Evolutionary conservation across 495 filamentous ascomycete species (phyloP), one percentile per base, ranked within the genome.

Genomic region (Cenococcum geophilum): DNA sequence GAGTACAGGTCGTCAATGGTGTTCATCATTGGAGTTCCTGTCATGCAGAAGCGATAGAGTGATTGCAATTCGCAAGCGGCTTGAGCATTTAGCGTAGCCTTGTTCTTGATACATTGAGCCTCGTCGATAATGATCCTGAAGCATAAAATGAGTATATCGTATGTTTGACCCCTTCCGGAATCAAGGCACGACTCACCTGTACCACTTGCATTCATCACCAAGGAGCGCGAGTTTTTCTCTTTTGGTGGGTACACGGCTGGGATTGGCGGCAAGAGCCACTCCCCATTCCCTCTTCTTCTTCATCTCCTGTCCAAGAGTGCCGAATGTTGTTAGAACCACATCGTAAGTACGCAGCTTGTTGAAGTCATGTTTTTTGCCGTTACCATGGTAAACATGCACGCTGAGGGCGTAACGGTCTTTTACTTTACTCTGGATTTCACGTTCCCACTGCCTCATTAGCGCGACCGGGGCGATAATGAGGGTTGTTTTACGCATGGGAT

Each of bases 1-100:
- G 91, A 86, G 68, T 83, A 92, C n/a, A 96, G 74, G 68, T 97
- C 93, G 34, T 80, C 78, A 1, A 92, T 83, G 14, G 78, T 83
- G 67, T 98, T 97, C 86, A 93, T 92, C 85, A 96, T 95, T 0
- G 93, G 93, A 0, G 91, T 97, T 6, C 93, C 93, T 11, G 89
- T 95, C 73, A 98, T 83, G 68, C 89, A 95, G 74, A 91, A 87
- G 18, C 93, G 77, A 65, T 88, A 83, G 32, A 75, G 81, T 16
- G 89, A 75, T 50, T 82, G 73, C 8, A 97, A 77, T 6, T 74
- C 66, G 66, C 74, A 82, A 25, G 82, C 84, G 6, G 82, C 92
- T 55, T 76, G 75, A 0, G 88, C 82, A 14, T 79, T 74, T 60
- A 87, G 83, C 0, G 91, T 88, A 25, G 74, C 77, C 60, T 82